Percentiles rank a stretch among this genome's conserved stretches.
These are phyloP conservation scores for Xylariaceae sp. DNA, from an alignment of 2,329 filamentous ascomycete species.

Conservation along the genomic window DNA sequence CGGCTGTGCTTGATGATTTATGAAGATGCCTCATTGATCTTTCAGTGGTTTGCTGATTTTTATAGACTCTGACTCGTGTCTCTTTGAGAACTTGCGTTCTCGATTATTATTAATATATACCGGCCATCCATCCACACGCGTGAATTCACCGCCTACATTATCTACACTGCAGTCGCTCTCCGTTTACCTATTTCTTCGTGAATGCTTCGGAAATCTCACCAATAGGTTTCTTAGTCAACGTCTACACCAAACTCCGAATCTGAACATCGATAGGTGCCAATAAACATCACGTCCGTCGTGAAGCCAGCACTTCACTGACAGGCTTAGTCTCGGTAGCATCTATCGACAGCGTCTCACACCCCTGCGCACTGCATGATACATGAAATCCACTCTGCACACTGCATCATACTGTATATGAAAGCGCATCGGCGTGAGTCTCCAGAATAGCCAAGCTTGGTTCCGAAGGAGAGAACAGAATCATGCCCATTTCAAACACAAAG, in stretches of 20 bases:
- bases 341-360: not conserved
- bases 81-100: too few species aligned
- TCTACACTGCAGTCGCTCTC: too few species aligned
- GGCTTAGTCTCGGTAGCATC: not conserved
- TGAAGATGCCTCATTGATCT: not conserved
- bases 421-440: slow-evolving; percentile 14
- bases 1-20: not conserved
- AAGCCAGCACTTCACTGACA: not conserved
- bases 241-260: slow-evolving; percentile 29
- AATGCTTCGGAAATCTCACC: not conserved
- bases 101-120: too few species aligned
- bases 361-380: too few species aligned
- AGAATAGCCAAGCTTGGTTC: not conserved
- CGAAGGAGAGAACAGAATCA: not conserved
- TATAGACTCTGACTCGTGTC: not conserved
- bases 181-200: not conserved
- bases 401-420: not conserved
- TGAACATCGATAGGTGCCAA: slow-evolving; percentile 6
- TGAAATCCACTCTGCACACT: too few species aligned
- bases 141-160: too few species aligned
- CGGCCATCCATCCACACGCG: too few species aligned
- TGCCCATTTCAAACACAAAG: too few species aligned
- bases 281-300: too few species aligned
- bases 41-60: not conserved
- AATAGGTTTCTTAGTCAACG: slow-evolving; percentile 17